A percentile compares a stretch with the other conserved stretches of the same genome.
phyloP scores from a whole-genome alignment of 805 yeast species.

The Saccharomycopsis selenospora region DNA sequence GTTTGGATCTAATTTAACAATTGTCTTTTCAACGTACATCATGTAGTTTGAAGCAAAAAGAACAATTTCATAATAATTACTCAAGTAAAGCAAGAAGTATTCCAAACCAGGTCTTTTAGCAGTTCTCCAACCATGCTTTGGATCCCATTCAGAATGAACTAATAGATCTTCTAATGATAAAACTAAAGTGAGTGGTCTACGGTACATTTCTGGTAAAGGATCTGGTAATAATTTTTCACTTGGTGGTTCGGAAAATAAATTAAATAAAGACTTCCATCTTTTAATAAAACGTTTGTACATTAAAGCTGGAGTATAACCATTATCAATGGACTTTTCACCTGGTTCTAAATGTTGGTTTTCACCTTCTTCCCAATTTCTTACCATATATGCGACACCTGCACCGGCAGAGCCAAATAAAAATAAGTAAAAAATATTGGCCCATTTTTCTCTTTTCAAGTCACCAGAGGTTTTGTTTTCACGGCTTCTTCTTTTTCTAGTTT shows the following conservation, averaged over 20 bases:
- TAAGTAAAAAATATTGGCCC: constrained; percentile 68
- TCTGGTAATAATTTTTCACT: constrained; percentile 91
- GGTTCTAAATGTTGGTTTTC: constrained; percentile 49
- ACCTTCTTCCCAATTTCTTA: constrained; percentile 78
- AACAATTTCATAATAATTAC: constrained; percentile 94
- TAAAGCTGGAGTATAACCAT: constrained; percentile 60
- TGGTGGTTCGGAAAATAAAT: constrained; percentile 87
- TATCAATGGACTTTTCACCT: constrained; percentile 40
- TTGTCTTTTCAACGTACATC: constrained; percentile 78
- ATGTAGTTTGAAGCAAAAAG: constrained; percentile 78
- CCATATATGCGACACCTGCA: constrained; percentile 56
- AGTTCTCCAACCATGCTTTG: constrained; percentile 93
- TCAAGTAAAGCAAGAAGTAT: constrained; percentile 88
- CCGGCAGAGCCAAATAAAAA: constrained; percentile 42
- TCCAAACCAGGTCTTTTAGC: constrained; percentile 99
- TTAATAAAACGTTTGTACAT: constrained; percentile 64
- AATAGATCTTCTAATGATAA: constrained; percentile 83
- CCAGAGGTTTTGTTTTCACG: constrained; percentile 58
- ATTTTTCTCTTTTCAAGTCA: constrained; percentile 75
- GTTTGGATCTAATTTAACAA: constrained; percentile 86
- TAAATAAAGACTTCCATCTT: constrained; percentile 68
- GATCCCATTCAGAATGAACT: constrained; percentile 87
- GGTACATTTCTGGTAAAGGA: constrained; percentile 83
- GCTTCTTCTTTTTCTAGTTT: constrained; percentile 30
- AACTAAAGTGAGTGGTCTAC: constrained; percentile 87